Base-by-base conservation (phyloP, 371 early-diverging fungal genomes). In the Syncephalis plumigaleata region DNA sequence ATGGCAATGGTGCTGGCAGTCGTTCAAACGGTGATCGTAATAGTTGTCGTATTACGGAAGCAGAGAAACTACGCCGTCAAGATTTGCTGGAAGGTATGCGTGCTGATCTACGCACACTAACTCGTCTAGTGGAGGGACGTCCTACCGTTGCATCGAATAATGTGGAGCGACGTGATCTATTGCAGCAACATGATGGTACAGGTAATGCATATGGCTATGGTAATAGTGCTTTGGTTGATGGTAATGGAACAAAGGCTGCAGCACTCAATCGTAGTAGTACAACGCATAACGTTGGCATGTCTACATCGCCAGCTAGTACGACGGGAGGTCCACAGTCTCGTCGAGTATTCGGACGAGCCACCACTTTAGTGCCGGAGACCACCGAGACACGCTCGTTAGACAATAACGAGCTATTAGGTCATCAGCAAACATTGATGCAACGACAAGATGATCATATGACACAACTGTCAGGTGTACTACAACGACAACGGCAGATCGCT, bases 401-500 rank as follows among this genome's bases (percentile, higher is more conserved):
- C 50, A 87, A 80, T 53, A 63, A 67, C 18, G 80, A 76, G 2
- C 50, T 93, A 17, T 40, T 91, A 18, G 51, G 74, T 17, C 66
- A 85, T 44, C 94, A 93, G 56, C 58, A 68, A 18, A 62, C 72
- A 36, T 63, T 76, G 42, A 84, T 93, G 82, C 54, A 66, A 24
- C 72, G 79, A 23, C 94, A 93, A 49, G 91, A 91, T 51, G 53
- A 62, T 15, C 73, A 75, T 46, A 66, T 87, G 8, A 75, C 76
- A n/a, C 71, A 78, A 23, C 75, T 93, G 26, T 68, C 69, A 31
- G 56, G 71, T 8, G 66, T 90, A 9, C 51, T 93, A 27, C 64
- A 68, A 40, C 69, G 87, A 23, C 94, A 91, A 60, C 74, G 76
- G 48, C 74, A 86, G 46, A 69, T 91, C 56, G 92, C 91, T 2